Evolutionary conservation across 1,284 basidiomycete genomes (phyloP).

Genomic region (Microbotryum silenes-acaulis): DNA sequence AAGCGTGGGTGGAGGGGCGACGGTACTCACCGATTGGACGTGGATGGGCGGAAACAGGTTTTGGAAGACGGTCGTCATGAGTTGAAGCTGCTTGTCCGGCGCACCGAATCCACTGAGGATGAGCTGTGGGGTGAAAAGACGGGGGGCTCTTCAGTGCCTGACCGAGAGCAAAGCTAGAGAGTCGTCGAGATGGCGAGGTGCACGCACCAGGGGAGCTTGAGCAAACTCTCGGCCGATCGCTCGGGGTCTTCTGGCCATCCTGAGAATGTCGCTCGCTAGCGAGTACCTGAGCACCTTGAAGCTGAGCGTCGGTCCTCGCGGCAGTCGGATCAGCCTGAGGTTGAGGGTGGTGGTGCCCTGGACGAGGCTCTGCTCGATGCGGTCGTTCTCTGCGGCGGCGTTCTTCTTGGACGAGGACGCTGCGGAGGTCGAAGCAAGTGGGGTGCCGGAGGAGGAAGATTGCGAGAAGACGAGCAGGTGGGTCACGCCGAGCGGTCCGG

Average conservation of each 20-base stretch:
- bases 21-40: slow-evolving; percentile 46
- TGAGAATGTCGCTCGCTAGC: slow-evolving; percentile 71
- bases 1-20: not conserved
- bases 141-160: not conserved
- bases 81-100: slow-evolving; percentile 45
- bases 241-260: slow-evolving; percentile 57
- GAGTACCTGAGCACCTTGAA: slow-evolving; percentile 91
- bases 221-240: slow-evolving; percentile 78
- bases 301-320: slow-evolving; percentile 85
- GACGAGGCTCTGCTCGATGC: slow-evolving; percentile 54
- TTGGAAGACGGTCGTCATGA: slow-evolving; percentile 49
- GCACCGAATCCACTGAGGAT: slow-evolving; percentile 47
- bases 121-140: slow-evolving; percentile 36
- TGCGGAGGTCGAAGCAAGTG: not conserved
- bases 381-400: slow-evolving; percentile 19
- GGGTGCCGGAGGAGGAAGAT: slow-evolving; percentile 10
- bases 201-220: slow-evolving; percentile 69
- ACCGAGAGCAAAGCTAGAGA: not conserved
- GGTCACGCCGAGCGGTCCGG: slow-evolving; percentile 81
- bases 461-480: slow-evolving; percentile 76
- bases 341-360: slow-evolving; percentile 69
- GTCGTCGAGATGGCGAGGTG: not conserved
- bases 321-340: slow-evolving; percentile 78
- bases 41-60: slow-evolving; percentile 49
- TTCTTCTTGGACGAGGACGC: slow-evolving; percentile 7